Percentiles rank a stretch among this genome's conserved stretches.
Evolutionary conservation across 139 green algal species (phyloP).

Genomic region (Dunaliella sp.): DNA sequence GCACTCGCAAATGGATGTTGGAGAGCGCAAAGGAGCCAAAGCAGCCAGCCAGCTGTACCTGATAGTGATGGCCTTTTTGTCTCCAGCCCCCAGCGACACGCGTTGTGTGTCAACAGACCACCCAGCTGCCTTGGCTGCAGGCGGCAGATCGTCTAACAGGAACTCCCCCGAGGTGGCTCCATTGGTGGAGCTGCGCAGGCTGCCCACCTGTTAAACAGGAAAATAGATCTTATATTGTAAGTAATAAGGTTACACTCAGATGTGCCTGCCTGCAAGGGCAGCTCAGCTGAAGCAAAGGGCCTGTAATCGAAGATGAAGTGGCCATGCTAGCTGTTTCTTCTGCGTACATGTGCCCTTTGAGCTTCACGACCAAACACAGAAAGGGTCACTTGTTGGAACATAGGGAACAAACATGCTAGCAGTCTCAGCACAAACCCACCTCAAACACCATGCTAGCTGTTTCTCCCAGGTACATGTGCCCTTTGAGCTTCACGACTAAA

Average conservation of each 20-base stretch:
- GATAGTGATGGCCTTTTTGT: conserved; percentile 36
- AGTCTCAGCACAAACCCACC: conserved; percentile 25
- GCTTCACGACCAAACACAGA: not conserved
- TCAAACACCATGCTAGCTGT: too few relatives aligned
- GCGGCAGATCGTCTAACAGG: conserved; percentile 36
- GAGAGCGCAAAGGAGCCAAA: too few relatives aligned
- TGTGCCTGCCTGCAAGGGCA: too few relatives aligned
- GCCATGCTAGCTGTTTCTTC: too few relatives aligned
- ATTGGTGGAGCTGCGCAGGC: conserved; percentile 30
- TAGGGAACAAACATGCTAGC: too few relatives aligned
- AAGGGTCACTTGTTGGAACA: not conserved
- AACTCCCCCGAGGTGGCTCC: conserved; percentile 41
- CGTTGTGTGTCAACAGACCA: conserved; percentile 41
- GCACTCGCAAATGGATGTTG: too few relatives aligned
- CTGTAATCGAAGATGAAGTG: too few relatives aligned
- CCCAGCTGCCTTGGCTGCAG: conserved; percentile 41
- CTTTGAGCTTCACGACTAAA: not conserved
- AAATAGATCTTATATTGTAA: too few relatives aligned
- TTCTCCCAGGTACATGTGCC: not conserved
- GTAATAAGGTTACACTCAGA: too few relatives aligned
- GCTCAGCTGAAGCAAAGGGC: too few relatives aligned
- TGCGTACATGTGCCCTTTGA: not conserved
- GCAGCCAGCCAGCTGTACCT: too few relatives aligned
- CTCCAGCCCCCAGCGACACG: conserved; percentile 35
- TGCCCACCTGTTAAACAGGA: conserved; percentile 48